These are phyloP conservation scores for Phytophthora rubi DNA, from an alignment of 352 stramenopile genomes.

Conservation along the genomic window DNA sequence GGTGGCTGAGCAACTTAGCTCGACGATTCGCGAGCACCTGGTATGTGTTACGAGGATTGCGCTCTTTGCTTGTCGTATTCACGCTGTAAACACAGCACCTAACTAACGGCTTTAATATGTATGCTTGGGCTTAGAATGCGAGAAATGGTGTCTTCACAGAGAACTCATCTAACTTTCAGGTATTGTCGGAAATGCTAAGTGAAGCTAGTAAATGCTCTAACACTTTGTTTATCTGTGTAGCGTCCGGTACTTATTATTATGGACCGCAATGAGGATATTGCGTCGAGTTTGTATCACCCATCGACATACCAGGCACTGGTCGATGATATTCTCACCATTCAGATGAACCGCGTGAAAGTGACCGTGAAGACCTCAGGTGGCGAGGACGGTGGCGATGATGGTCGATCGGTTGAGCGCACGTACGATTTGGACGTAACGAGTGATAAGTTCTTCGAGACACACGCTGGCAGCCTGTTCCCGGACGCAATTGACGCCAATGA, in stretches of 20 bases:
- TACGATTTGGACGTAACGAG: constrained; percentile 85
- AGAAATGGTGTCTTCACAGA: constrained; percentile 77
- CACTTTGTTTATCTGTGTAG: constrained; percentile 35
- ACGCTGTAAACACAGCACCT: neutral
- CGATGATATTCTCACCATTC: constrained; percentile 96
- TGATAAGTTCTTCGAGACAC: constrained; percentile 85
- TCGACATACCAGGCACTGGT: constrained; percentile 95
- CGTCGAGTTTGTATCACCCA: constrained; percentile 95
- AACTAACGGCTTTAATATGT: constrained; percentile 1
- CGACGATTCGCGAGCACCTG: constrained; percentile 79
- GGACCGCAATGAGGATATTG: constrained; percentile 97
- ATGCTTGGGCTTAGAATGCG: constrained; percentile 41
- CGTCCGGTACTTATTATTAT: constrained; percentile 97
- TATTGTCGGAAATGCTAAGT: constrained; percentile 19
- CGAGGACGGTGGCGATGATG: constrained; percentile 39
- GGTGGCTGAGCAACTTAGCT: constrained; percentile 94
- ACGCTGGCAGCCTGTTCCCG: constrained; percentile 78
- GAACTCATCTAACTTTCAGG: constrained; percentile 67
- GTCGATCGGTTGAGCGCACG: constrained; percentile 59
- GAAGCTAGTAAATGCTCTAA: neutral
- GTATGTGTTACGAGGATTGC: constrained; percentile 25
- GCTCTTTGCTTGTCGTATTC: neutral
- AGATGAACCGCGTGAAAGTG: constrained; percentile 97
- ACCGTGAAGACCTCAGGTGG: constrained; percentile 63
- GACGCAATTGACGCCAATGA: constrained; percentile 89